phyloP scores from a whole-genome alignment of 2,329 filamentous ascomycete species.

The Verticillium nonalfalfae region DNA sequence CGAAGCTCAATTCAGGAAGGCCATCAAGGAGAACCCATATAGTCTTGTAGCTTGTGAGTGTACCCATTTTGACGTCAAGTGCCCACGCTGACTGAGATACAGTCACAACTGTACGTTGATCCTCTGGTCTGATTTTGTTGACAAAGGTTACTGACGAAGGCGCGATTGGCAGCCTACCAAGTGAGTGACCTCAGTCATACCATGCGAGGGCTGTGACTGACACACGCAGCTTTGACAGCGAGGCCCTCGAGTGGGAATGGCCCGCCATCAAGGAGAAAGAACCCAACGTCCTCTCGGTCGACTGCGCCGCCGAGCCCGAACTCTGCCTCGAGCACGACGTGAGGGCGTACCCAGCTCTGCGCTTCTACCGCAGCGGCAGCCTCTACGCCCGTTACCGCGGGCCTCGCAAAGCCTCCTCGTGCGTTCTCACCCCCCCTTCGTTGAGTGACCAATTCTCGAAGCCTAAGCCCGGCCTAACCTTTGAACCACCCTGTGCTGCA shows the following conservation, averaged over 20 bases:
- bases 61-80: no score
- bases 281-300: conserved; percentile 22
- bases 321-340: conserved; percentile 35
- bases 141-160: not conserved
- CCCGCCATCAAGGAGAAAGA: conserved; percentile 3
- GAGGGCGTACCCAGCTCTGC: conserved; percentile 37
- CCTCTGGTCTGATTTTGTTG: not conserved
- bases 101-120: not conserved
- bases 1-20: conserved; percentile 3
- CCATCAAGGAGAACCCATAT: conserved; percentile 11
- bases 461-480: not conserved
- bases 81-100: not conserved
- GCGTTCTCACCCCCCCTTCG: conserved; percentile 13
- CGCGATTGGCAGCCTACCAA: not conserved
- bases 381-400: conserved; percentile 34
- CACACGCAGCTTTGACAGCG: conserved; percentile 3
- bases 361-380: conserved; percentile 29
- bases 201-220: not conserved
- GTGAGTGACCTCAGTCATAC: not conserved
- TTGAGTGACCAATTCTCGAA: conserved; percentile 9
- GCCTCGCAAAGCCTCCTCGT: conserved; percentile 12
- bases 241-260: conserved; percentile 12
- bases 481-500: not conserved
- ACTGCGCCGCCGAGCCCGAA: conserved; percentile 26
- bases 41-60: conserved; percentile 25